Percentiles rank a stretch among this genome's conserved stretches.
Evolutionary conservation across 306 rosid genomes (phyloP).

Genomic region (Inga laurina): DNA sequence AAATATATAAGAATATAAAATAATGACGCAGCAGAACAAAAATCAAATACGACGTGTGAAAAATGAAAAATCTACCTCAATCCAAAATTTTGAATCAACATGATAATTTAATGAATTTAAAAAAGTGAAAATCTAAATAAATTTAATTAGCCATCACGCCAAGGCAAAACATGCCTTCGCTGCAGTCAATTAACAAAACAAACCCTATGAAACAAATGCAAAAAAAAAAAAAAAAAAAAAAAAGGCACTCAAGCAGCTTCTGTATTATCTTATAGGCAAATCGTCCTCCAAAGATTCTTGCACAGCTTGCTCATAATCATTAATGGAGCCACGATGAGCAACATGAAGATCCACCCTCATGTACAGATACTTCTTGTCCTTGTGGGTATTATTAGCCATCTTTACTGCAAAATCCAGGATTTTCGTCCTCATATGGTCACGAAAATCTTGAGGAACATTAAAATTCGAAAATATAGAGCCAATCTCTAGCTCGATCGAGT

Average conservation of each 20-base stretch:
- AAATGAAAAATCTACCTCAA: too few relatives aligned
- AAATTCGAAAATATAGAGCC: neutral
- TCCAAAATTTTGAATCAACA: too few relatives aligned
- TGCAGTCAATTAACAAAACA: neutral
- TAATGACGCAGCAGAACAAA: too few relatives aligned
- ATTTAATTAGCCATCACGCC: too few relatives aligned
- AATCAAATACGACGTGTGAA: too few relatives aligned
- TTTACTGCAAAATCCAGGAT: neutral
- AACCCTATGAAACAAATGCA: neutral
- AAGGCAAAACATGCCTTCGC: too few relatives aligned
- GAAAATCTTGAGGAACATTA: neutral
- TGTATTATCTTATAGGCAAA: neutral
- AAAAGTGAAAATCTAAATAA: too few relatives aligned
- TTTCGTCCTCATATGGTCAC: neutral
- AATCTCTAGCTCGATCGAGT: neutral
- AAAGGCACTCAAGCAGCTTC: neutral
- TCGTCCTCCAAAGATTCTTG: neutral
- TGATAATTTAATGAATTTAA: too few relatives aligned
- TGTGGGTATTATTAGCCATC: neutral
- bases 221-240: too few relatives aligned
- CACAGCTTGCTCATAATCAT: neutral
- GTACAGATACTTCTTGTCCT: neutral
- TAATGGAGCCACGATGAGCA: neutral
- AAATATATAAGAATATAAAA: too few relatives aligned
- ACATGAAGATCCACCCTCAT: neutral